These are phyloP conservation scores for Aureococcus anophagefferens DNA, from an alignment of 108 stramenopile species.

Conservation along the genomic window DNA sequence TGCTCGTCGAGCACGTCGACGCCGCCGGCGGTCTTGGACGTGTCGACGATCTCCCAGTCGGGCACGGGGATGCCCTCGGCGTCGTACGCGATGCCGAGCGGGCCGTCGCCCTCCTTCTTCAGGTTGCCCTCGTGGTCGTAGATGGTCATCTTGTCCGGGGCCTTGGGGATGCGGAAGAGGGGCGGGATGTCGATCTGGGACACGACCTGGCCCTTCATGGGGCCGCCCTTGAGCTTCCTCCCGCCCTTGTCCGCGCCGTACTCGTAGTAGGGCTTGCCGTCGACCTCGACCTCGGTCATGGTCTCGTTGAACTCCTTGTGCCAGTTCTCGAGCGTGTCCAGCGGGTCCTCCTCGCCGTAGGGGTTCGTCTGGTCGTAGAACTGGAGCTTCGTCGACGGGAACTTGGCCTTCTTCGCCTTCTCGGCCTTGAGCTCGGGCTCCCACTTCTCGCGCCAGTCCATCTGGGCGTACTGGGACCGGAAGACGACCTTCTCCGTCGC, in stretches of 20 bases:
- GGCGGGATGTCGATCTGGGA: background rate
- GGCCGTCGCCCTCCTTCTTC: background rate
- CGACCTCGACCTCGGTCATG: background rate
- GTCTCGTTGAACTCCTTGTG: too few relatives aligned
- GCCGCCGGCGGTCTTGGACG: background rate
- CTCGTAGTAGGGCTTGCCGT: background rate
- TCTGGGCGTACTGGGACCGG: background rate
- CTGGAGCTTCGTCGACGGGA: background rate
- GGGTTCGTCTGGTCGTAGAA: background rate
- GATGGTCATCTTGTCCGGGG: background rate
- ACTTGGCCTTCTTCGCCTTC: too few relatives aligned
- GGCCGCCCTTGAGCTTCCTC: background rate
- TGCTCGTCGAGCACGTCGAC: background rate
- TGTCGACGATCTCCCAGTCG: background rate
- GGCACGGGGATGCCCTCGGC: background rate
- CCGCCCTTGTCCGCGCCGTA: background rate
- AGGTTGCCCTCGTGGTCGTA: background rate
- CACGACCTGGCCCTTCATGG: background rate
- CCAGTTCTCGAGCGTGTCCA: background rate
- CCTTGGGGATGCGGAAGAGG: background rate
- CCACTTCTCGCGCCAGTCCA: background rate
- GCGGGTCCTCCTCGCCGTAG: background rate
- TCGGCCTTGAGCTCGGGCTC: background rate
- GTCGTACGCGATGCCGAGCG: background rate
- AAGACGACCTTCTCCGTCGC: background rate